phyloP scores from a whole-genome alignment of 2,329 filamentous ascomycete genomes.

The Trichophyton simii region DNA sequence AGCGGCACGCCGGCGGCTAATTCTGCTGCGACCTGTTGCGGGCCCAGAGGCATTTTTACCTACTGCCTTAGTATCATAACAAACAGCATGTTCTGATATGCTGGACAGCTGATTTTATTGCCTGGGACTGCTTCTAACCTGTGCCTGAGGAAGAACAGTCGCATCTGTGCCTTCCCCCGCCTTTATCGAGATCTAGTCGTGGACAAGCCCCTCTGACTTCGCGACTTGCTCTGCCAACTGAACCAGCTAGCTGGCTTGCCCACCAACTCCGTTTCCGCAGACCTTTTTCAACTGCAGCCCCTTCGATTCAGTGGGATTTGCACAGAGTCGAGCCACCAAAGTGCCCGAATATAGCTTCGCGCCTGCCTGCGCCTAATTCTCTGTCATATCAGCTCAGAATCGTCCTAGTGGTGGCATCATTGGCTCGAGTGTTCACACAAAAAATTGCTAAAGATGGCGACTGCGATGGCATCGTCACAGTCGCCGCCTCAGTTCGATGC shows the following conservation, averaged over 20 bases:
- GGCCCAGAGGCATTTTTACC: neutral
- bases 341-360: neutral
- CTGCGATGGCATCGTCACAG: conserved; percentile 27
- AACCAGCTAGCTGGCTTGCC: neutral
- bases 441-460: conserved; percentile 16
- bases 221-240: neutral
- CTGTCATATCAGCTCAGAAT: neutral
- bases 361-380: neutral
- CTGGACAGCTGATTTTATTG: neutral
- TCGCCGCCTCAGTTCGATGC: conserved; percentile 20
- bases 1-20: neutral
- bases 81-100: neutral
- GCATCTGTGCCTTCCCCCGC: neutral
- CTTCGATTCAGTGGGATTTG: neutral
- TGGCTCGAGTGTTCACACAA: neutral
- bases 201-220: neutral
- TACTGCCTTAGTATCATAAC: neutral
- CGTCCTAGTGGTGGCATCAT: neutral
- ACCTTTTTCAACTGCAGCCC: neutral
- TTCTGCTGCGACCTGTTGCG: neutral
- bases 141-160: neutral
- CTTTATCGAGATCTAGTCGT: neutral
- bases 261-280: neutral
- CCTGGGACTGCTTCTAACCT: neutral
- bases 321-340: neutral